A percentile compares a stretch with the other conserved stretches of the same genome.
Evolutionary conservation across 2,329 filamentous ascomycete genomes (phyloP).

Genomic region (Fusarium circinatum): DNA sequence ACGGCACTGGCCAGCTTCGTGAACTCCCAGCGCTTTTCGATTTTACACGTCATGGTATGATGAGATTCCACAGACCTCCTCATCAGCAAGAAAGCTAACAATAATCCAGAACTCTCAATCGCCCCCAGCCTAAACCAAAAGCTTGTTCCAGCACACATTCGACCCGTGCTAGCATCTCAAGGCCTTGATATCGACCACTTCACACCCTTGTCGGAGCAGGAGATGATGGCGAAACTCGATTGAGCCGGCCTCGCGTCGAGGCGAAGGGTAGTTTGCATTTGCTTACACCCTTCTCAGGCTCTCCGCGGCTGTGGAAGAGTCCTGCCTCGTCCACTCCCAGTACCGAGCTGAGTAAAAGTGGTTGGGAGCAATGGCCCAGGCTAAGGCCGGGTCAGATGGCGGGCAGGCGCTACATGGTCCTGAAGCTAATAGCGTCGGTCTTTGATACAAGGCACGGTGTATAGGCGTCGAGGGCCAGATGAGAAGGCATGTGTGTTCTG

Average conservation of each 20-base stretch:
- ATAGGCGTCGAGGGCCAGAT: slow-evolving; percentile 35
- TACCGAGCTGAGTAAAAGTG: slow-evolving; percentile 44
- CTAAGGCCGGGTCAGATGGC: slow-evolving; percentile 42
- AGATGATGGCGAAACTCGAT: slow-evolving; percentile 98
- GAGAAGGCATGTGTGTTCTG: slow-evolving; percentile 46
- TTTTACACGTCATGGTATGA: slow-evolving; percentile 91
- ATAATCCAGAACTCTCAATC: slow-evolving; percentile 87
- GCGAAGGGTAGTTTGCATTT: slow-evolving; percentile 49
- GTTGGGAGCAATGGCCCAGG: slow-evolving; percentile 45
- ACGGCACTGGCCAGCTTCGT: slow-evolving; percentile 80
- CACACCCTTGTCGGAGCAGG: slow-evolving; percentile 87
- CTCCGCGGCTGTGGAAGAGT: slow-evolving; percentile 46
- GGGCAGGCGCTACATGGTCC: slow-evolving; percentile 45
- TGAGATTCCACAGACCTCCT: not conserved
- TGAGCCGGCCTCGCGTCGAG: slow-evolving; percentile 62
- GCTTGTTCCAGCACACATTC: slow-evolving; percentile 86
- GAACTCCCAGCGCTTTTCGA: slow-evolving; percentile 92
- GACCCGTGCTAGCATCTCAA: slow-evolving; percentile 75
- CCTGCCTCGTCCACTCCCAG: slow-evolving; percentile 45
- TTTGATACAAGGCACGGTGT: slow-evolving; percentile 37
- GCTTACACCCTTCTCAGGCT: slow-evolving; percentile 45
- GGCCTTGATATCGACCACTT: slow-evolving; percentile 95
- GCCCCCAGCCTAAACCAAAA: slow-evolving; percentile 86
- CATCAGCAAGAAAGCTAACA: slow-evolving; percentile 22
- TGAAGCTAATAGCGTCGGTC: slow-evolving; percentile 44